These are phyloP conservation scores for Phialophora verrucosa DNA, from an alignment of 2,329 filamentous ascomycete genomes.

Conservation along the genomic window DNA sequence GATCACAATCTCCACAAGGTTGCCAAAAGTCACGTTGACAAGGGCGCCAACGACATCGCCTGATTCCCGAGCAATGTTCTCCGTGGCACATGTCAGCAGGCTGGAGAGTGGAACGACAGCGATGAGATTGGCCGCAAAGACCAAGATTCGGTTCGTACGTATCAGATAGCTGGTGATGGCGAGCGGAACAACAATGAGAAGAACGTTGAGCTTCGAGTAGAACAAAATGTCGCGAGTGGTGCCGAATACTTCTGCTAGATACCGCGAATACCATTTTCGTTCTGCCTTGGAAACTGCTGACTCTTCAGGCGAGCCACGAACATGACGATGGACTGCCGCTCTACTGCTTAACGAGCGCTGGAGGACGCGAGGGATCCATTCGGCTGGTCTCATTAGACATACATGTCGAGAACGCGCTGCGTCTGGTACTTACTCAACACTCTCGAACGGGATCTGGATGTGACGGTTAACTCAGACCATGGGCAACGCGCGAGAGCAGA, in stretches of 20 bases:
- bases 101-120: constrained; percentile 88
- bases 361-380: constrained; percentile 5
- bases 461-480: neutral
- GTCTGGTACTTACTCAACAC: constrained; percentile 4
- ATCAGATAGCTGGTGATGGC: constrained; percentile 66
- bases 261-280: constrained; percentile 5
- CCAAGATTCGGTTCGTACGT: constrained; percentile 61
- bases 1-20: constrained; percentile 28
- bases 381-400: neutral
- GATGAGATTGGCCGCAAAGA: constrained; percentile 90
- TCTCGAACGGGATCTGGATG: neutral
- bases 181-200: constrained; percentile 47
- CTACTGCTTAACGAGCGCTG: neutral
- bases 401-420: neutral
- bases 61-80: constrained; percentile 73
- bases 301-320: neutral
- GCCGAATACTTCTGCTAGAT: neutral
- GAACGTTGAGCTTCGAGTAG: constrained; percentile 64
- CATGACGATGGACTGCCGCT: neutral
- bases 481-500: neutral
- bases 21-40: constrained; percentile 84
- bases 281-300: neutral
- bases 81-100: constrained; percentile 86
- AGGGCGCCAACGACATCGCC: constrained; percentile 87
- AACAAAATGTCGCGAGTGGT: constrained; percentile 6